phyloP scores from a whole-genome alignment of 1,139 yeast genomes.

The Meyerozyma sp. region DNA sequence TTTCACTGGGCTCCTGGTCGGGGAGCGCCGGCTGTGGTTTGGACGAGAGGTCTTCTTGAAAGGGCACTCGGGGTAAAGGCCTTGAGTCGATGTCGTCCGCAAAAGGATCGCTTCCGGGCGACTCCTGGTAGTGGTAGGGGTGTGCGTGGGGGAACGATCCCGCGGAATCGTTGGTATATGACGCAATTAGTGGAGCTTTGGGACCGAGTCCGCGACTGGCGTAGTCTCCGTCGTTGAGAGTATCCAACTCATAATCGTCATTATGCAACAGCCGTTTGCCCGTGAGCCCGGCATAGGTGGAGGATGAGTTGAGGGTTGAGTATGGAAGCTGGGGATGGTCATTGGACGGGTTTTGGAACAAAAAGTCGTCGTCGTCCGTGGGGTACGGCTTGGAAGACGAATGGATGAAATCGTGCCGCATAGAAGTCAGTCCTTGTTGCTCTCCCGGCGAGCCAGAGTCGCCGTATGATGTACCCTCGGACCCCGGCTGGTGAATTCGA shows the following conservation, averaged over 20 bases:
- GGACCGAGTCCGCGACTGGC: neutral
- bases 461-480: neutral
- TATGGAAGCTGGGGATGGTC: neutral
- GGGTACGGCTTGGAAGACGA: neutral
- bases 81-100: conserved; percentile 6
- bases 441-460: neutral
- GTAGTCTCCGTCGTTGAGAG: neutral
- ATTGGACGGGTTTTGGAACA: neutral
- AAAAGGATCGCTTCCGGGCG: conserved; percentile 8
- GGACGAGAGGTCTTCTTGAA: conserved; percentile 4
- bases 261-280: neutral
- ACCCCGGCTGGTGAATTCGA: neutral
- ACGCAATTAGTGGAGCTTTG: neutral
- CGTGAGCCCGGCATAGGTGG: neutral
- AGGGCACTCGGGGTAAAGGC: conserved; percentile 4
- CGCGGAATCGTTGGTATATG: neutral
- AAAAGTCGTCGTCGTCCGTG: neutral
- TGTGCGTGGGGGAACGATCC: neutral
- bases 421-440: neutral
- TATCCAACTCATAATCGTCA: neutral
- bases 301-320: neutral
- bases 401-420: neutral
- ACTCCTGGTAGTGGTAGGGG: conserved; percentile 1
- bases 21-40: conserved; percentile 15
- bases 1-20: conserved; percentile 2